Evolutionary conservation across 1,284 basidiomycete genomes (phyloP).

Genomic region (Heterobasidion annosum): DNA sequence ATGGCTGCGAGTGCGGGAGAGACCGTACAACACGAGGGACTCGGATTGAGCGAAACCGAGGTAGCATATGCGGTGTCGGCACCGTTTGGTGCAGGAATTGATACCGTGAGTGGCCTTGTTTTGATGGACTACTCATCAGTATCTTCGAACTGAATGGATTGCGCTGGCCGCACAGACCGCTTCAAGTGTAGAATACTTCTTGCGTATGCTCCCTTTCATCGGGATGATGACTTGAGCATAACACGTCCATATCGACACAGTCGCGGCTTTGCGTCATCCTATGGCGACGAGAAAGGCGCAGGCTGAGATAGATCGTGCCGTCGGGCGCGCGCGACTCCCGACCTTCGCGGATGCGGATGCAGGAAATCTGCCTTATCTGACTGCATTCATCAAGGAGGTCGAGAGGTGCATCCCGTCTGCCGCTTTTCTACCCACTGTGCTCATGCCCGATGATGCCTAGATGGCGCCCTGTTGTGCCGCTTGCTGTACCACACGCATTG

Average conservation of each 20-base stretch:
- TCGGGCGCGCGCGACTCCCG: background rate
- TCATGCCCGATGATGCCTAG: background rate
- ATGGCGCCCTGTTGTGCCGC: conserved; percentile 6
- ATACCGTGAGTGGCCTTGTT: conserved; percentile 10
- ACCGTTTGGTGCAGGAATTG: conserved; percentile 13
- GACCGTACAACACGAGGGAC: background rate
- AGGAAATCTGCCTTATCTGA: background rate
- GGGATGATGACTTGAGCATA: background rate
- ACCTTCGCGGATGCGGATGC: conserved; percentile 1
- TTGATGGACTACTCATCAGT: background rate
- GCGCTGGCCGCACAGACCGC: background rate
- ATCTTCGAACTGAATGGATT: background rate
- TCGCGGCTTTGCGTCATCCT: background rate
- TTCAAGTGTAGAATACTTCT: background rate
- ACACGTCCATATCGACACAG: background rate
- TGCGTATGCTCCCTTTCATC: background rate
- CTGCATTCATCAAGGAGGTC: conserved; percentile 2
- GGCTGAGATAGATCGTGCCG: background rate
- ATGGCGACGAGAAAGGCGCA: background rate
- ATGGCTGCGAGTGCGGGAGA: background rate
- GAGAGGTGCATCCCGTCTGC: background rate
- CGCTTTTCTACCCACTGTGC: background rate
- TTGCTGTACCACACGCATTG: conserved; percentile 7
- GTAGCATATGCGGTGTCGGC: conserved; percentile 13
- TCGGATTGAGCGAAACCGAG: conserved; percentile 7